Percentiles rank a stretch among this genome's conserved stretches.
Evolutionary conservation across 75 land plant species (phyloP).

Genomic region (Pinus taeda): DNA sequence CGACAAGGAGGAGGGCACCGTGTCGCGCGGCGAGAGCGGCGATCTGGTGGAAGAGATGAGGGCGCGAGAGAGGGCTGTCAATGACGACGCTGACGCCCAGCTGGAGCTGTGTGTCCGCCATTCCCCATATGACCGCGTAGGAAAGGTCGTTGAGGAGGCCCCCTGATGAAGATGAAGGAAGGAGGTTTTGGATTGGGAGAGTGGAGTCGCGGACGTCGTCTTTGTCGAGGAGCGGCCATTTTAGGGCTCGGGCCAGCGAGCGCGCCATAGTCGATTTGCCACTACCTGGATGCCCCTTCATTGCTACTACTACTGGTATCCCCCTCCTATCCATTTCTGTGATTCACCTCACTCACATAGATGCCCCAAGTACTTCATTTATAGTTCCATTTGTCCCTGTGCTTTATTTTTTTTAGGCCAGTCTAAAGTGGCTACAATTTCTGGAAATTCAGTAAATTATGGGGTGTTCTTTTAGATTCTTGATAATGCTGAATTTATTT

Average conservation of each 20-base stretch:
- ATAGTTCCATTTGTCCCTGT: too few species aligned
- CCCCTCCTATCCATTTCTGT: too few species aligned
- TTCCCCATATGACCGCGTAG: slow-evolving; percentile 53
- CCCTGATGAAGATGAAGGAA: slow-evolving; percentile 16
- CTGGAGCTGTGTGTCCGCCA: slow-evolving; percentile 64
- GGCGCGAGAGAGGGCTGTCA: slow-evolving; percentile 78
- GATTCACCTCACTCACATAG: too few species aligned
- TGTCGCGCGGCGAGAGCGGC: slow-evolving; percentile 10
- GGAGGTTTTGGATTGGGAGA: slow-evolving; percentile 23
- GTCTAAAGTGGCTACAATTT: too few species aligned
- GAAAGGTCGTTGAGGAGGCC: slow-evolving; percentile 72
- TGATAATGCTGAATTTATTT: too few species aligned
- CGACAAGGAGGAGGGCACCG: slow-evolving; percentile 38
- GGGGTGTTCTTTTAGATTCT: too few species aligned
- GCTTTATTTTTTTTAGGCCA: too few species aligned
- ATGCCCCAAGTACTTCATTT: too few species aligned
- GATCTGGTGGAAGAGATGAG: slow-evolving; percentile 43
- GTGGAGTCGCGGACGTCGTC: slow-evolving; percentile 76
- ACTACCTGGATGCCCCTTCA: slow-evolving; percentile 92
- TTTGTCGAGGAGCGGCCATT: slow-evolving; percentile 77
- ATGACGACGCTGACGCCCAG: slow-evolving; percentile 57
- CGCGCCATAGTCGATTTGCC: slow-evolving; percentile 68
- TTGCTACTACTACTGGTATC: slow-evolving; percentile 26
- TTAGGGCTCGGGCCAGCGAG: slow-evolving; percentile 41
- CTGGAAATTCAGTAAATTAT: too few species aligned